Percentiles rank a stretch among this genome's conserved stretches.
These are phyloP conservation scores for Penicillium digitatum DNA, from an alignment of 2,329 filamentous ascomycete genomes.

Conservation along the genomic window DNA sequence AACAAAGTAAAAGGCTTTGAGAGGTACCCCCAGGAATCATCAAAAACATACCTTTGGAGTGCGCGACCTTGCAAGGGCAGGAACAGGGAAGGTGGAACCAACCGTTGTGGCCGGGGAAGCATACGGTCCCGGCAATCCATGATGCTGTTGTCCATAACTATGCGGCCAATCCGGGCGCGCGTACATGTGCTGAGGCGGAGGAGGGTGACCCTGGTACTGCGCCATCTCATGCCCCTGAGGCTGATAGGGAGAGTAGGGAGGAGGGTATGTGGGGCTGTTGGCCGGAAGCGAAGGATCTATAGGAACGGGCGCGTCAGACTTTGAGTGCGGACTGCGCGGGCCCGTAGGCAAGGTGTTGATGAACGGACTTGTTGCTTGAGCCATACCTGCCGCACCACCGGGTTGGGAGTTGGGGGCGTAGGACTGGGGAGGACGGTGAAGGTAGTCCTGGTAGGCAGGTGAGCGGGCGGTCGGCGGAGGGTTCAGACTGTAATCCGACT, in stretches of 20 bases:
- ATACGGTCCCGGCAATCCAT: slow-evolving; percentile 49
- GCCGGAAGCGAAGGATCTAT: slow-evolving; percentile 98
- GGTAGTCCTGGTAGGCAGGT: slow-evolving; percentile 80
- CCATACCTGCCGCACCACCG: slow-evolving; percentile 83
- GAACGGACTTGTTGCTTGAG: slow-evolving; percentile 99
- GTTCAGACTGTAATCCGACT: slow-evolving; percentile 81
- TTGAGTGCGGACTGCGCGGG: slow-evolving; percentile 59
- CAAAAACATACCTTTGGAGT: slow-evolving; percentile 58
- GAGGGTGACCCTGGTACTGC: slow-evolving; percentile 56
- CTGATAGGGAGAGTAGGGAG: slow-evolving; percentile 82
- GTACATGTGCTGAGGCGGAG: slow-evolving; percentile 48
- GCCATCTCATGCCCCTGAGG: slow-evolving; percentile 80
- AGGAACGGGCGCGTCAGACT: slow-evolving; percentile 95
- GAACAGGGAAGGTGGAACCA: slow-evolving; percentile 56
- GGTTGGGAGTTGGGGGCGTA: slow-evolving; percentile 66
- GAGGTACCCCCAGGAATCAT: slow-evolving; percentile 33
- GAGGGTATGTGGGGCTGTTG: slow-evolving; percentile 85
- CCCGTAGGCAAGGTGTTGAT: slow-evolving; percentile 48
- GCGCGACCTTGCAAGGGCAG: slow-evolving; percentile 56
- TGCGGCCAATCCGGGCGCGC: slow-evolving; percentile 47
- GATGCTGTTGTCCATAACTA: slow-evolving; percentile 45
- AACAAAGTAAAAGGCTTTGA: slow-evolving; percentile 27
- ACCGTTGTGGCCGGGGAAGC: slow-evolving; percentile 55
- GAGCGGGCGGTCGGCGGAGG: slow-evolving; percentile 68
- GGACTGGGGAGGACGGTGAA: slow-evolving; percentile 71